These are phyloP conservation scores for Conticribra guillardii DNA, from an alignment of 108 stramenopile genomes.

Conservation along the genomic window DNA sequence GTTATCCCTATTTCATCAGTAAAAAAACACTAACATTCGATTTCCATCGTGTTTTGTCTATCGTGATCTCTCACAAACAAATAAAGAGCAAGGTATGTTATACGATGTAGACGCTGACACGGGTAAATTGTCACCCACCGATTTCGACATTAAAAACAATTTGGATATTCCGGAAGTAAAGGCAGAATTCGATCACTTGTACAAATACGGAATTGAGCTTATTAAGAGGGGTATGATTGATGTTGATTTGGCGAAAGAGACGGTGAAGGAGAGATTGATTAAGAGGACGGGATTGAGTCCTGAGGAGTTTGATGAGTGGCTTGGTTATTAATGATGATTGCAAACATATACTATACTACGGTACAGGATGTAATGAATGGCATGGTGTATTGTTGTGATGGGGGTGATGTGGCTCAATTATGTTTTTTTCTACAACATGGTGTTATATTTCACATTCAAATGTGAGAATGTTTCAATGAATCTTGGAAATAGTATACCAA, in stretches of 20 bases:
- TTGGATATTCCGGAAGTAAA: conserved; percentile 75
- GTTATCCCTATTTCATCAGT: too few relatives aligned
- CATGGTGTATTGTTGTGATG: too few relatives aligned
- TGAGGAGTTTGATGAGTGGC: conserved; percentile 75
- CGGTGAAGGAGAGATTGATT: conserved; percentile 66
- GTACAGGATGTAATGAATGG: too few relatives aligned
- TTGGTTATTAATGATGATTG: conserved; percentile 62
- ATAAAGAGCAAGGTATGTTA: conserved; percentile 62
- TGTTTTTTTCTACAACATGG: too few relatives aligned
- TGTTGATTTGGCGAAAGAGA: conserved; percentile 54
- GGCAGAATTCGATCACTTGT: conserved; percentile 67
- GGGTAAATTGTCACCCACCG: conserved; percentile 64
- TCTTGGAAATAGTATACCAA: too few relatives aligned
- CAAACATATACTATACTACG: too few relatives aligned
- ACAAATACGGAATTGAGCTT: conserved; percentile 71
- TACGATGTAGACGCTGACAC: conserved; percentile 75
- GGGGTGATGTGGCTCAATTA: too few relatives aligned
- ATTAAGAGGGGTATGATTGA: conserved; percentile 59
- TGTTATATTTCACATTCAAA: too few relatives aligned
- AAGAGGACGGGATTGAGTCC: conserved; percentile 68
- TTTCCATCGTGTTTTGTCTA: too few relatives aligned
- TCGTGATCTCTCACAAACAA: too few relatives aligned
- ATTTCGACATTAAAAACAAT: conserved; percentile 73
- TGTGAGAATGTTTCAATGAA: too few relatives aligned
- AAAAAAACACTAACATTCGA: too few relatives aligned